Evolutionary conservation across 2,329 filamentous ascomycete species (phyloP), one percentile per base, ranked within the genome.

Genomic region (Neurospora sp.): DNA sequence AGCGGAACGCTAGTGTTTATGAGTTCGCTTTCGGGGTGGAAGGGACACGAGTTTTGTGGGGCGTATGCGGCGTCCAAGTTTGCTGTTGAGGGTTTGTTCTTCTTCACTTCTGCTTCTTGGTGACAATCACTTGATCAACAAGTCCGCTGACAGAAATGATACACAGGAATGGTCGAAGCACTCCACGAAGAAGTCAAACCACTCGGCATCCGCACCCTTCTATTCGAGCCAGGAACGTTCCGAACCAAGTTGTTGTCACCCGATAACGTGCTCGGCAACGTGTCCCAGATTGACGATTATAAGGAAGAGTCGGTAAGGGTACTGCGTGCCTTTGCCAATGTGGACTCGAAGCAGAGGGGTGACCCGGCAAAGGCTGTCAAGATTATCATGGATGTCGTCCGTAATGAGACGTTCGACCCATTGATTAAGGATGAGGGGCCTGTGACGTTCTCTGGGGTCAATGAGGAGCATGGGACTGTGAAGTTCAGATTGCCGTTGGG

Each of bases 1-100:
- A 67, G 69, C 10, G 72, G 73, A 4, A 73, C 74, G 52, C 67
- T 76, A 0, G 70, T 72, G 43, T 75, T 75, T 43, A 71, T 76
- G 57, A 71, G 73, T 10, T 75, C 76, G 15, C 71, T 69, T 6
- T 38, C 71, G 43, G 70, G 71, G 17, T 72, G 68, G 71, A 62
- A 66, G 19, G 23, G 39, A 8, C 1, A 23, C 67, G 40, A 57
- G 68, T 10, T 71, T 66, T 41, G 41, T 71, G 36, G 43, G 65
- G 15, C n/a, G 40, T 72, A 72, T 46, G 69, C 33, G 8, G 10
- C 46, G 39, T 70, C 62, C 39, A 72, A 72, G 41, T 70, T 69
- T 28, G 69, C 70, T 37, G 37, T 72, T 66, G 70, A 69, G 23
- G 70, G 73, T 72, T 40, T 23, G 72, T 69, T 12, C 62, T 38